Evolutionary conservation across 352 stramenopile species (phyloP).

Genomic region (Globisporangium orthogonon): DNA sequence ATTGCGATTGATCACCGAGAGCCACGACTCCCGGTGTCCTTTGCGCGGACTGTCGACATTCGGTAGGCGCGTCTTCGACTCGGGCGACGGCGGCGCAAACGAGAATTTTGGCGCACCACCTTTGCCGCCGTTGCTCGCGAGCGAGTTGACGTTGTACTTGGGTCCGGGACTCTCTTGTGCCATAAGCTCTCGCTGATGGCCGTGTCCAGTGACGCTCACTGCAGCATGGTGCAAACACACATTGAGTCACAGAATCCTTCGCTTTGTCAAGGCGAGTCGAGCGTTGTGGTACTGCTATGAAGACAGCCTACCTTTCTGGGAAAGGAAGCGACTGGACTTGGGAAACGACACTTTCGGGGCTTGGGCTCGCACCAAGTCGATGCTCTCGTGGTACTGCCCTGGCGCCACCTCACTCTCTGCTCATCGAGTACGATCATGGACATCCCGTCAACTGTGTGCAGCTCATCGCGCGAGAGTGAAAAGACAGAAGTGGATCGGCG

Average conservation of each 20-base stretch:
- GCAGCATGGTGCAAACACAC: neutral
- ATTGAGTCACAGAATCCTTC: no score
- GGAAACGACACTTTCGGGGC: conserved; percentile 72
- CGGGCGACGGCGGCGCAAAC: conserved; percentile 48
- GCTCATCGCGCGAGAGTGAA: no score
- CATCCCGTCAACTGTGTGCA: neutral
- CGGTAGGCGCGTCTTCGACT: conserved; percentile 45
- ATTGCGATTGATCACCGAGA: conserved; percentile 79
- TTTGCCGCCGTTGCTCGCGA: conserved; percentile 50
- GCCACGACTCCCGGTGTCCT: conserved; percentile 71
- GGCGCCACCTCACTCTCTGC: conserved; percentile 54
- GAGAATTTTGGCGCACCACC: conserved; percentile 46
- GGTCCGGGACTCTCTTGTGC: conserved; percentile 67
- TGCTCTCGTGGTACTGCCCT: conserved; percentile 64
- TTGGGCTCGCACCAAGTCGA: conserved; percentile 50
- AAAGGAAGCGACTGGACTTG: conserved; percentile 74
- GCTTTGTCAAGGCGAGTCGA: no score
- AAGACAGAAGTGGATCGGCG: neutral
- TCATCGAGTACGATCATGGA: neutral
- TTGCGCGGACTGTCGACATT: conserved; percentile 45
- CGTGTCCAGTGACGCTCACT: conserved; percentile 62
- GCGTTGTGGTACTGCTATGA: neutral
- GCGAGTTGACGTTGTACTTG: conserved; percentile 74
- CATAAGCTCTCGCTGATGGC: conserved; percentile 73
- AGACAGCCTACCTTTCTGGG: conserved; percentile 53